Conservation (phyloP, 2,329 filamentous ascomycete species). For the Claviceps paspali region DNA sequence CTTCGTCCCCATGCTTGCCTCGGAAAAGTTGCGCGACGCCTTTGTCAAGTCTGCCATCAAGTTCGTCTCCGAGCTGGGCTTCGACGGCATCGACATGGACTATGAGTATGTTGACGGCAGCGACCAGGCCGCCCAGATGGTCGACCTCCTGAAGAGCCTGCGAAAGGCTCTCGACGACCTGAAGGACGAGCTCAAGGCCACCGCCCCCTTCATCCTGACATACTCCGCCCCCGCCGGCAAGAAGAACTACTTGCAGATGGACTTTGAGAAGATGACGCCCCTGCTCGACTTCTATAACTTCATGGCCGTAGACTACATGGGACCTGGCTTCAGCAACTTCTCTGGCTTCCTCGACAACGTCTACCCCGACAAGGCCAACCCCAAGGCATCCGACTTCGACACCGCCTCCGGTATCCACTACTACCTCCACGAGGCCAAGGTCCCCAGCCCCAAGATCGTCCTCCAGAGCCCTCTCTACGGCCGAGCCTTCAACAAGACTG, state of each 20-base stretch:
- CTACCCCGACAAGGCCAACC: conserved; percentile 35
- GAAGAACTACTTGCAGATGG: conserved; percentile 31
- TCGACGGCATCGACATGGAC: conserved; percentile 41
- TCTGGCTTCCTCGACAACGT: conserved; percentile 59
- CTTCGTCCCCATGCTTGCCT: conserved; percentile 49
- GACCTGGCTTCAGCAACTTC: conserved; percentile 41
- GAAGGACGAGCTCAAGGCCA: conserved; percentile 21
- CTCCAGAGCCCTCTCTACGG: conserved; percentile 70
- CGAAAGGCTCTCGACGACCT: conserved; percentile 28
- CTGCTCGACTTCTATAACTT: conserved; percentile 44
- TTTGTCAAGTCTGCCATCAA: conserved; percentile 57
- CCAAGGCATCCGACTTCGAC: conserved; percentile 49
- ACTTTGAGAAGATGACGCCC: conserved; percentile 35
- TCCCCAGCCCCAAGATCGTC: conserved; percentile 50
- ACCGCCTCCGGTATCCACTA: conserved; percentile 46
- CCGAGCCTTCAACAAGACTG: conserved; percentile 52
- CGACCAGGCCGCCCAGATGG: conserved; percentile 24
- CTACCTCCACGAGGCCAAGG: conserved; percentile 30
- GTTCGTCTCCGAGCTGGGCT: conserved; percentile 52
- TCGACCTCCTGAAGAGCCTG: conserved; percentile 26
- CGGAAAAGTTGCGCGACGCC: conserved; percentile 38
- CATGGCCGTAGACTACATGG: conserved; percentile 59
- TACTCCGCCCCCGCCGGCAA: conserved; percentile 34
- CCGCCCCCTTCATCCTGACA: conserved; percentile 33
- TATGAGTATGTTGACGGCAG: conserved; percentile 35